Conservation (phyloP, 208 protist genomes). For the Leishmania tarentolae region DNA sequence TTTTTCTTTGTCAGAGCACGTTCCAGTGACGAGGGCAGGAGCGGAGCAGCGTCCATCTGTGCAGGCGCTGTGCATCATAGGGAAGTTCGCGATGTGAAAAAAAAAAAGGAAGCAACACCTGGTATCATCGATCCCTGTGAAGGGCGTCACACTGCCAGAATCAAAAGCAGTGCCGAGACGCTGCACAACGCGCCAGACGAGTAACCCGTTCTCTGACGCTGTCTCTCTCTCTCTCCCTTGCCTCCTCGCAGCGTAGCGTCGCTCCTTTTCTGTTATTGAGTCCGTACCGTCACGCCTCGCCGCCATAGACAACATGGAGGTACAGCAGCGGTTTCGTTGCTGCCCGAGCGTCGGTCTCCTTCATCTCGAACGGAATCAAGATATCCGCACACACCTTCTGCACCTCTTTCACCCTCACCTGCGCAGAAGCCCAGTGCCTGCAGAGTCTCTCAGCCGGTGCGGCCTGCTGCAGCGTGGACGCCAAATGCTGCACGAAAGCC, state of each 20-base stretch:
- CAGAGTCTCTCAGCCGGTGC: not conserved
- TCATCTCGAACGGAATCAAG: slow-evolving; percentile 41
- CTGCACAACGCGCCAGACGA: not conserved
- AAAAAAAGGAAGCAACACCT: not conserved
- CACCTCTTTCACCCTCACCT: slow-evolving; percentile 18
- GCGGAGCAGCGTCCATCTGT: not conserved
- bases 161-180: not conserved
- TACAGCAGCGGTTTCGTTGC: slow-evolving; percentile 39
- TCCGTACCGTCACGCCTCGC: not conserved
- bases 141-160: not conserved
- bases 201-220: not conserved
- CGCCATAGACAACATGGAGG: slow-evolving; percentile 17
- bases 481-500: slow-evolving; percentile 8
- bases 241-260: not conserved
- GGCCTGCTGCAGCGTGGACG: slow-evolving; percentile 2
- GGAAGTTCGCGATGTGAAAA: not conserved
- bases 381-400: slow-evolving; percentile 31
- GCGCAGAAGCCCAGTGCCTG: slow-evolving; percentile 5
- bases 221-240: not conserved
- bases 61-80: not conserved
- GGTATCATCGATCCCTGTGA: too few relatives aligned
- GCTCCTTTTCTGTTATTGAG: not conserved
- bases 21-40: not conserved
- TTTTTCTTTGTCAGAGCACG: not conserved
- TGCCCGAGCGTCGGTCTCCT: slow-evolving; percentile 14